These are phyloP conservation scores for Aspergillus luchuensis DNA, from an alignment of 2,329 filamentous ascomycete species.

Conservation along the genomic window DNA sequence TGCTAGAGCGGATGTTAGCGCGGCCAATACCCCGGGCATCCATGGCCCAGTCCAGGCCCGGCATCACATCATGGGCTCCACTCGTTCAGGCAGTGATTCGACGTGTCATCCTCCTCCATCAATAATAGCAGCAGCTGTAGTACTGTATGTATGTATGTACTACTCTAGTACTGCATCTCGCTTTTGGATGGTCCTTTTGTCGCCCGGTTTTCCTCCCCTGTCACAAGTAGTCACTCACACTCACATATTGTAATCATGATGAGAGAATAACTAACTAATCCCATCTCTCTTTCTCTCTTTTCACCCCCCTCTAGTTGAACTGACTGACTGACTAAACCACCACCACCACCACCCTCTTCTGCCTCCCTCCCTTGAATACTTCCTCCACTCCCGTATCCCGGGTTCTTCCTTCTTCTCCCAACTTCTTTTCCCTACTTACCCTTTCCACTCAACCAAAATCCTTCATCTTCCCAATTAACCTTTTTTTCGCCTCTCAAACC, in stretches of 20 bases:
- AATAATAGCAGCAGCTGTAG: neutral
- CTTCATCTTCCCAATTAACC: slow-evolving; percentile 5
- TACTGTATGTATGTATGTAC: no score
- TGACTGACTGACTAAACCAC: no score
- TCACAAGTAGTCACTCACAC: no score
- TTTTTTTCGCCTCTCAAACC: neutral
- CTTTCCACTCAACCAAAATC: neutral
- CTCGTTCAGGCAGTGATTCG: slow-evolving; percentile 16
- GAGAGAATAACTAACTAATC: neutral
- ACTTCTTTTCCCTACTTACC: slow-evolving; percentile 7
- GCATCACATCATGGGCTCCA: slow-evolving; percentile 19
- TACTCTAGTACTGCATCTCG: neutral
- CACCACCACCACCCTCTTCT: slow-evolving; percentile 4
- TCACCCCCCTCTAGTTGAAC: no score
- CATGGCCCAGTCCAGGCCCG: slow-evolving; percentile 21
- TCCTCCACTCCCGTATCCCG: neutral
- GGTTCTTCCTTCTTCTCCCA: slow-evolving; percentile 16
- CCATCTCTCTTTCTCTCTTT: neutral
- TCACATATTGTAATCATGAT: neutral
- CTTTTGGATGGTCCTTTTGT: no score
- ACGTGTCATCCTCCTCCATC: slow-evolving; percentile 12
- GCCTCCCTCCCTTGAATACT: slow-evolving; percentile 12
- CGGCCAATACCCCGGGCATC: slow-evolving; percentile 8
- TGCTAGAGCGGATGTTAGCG: neutral
- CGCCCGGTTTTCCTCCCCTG: no score